Base-by-base conservation (phyloP, 495 filamentous ascomycete genomes). In the Sporormia fimetaria region DNA sequence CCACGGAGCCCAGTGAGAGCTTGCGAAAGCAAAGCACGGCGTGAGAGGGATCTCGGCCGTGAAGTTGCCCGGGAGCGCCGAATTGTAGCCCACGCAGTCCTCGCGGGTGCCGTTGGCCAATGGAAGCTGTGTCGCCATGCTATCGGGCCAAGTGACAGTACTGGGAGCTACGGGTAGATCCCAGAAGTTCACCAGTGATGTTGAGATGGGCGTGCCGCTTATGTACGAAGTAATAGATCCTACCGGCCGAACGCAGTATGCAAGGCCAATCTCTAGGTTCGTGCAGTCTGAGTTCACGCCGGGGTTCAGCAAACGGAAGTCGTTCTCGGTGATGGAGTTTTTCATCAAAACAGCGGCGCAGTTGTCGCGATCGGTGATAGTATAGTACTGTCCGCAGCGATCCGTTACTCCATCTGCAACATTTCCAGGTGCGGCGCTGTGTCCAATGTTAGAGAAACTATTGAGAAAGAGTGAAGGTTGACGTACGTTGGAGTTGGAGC, bases 271-370 rank as follows among this genome's bases (percentile, higher is more conserved):
- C 6, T 5, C 8, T 1, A 63, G 40, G 21, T 63, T 61, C 0
- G 58, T 63, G 47, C 57, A 63, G 30, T 60, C 59, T 4, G 24
- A 40, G 31, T 61, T 54, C 16, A 61, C 11, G 0, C 12, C 37
- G 1, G 55, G 40, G 25, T 62, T 63, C 2, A 62, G 53, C 22
- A 60, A 47, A 2, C 33, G 12, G 23, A 63, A 63, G 32, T 60
- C 55, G 0, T 14, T 36, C 3, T 60, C 24, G 7, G 44, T 40
- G 29, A 63, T 59, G 18, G 33, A 31, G 17, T 44, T 56, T 25
- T 49, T 45, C 10, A 61, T 11, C 28, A 30, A 14, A 0, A 63
- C 7, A 7, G 57, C 24, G 14, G 56, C 57, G 30, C 60, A 61
- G 33, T 61, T 58, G 12, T 61, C 58, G 12, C 44, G 17, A 24